Evolutionary conservation across 192 early-diverging fungal genomes (phyloP).

Genomic region (Podila epicladia): DNA sequence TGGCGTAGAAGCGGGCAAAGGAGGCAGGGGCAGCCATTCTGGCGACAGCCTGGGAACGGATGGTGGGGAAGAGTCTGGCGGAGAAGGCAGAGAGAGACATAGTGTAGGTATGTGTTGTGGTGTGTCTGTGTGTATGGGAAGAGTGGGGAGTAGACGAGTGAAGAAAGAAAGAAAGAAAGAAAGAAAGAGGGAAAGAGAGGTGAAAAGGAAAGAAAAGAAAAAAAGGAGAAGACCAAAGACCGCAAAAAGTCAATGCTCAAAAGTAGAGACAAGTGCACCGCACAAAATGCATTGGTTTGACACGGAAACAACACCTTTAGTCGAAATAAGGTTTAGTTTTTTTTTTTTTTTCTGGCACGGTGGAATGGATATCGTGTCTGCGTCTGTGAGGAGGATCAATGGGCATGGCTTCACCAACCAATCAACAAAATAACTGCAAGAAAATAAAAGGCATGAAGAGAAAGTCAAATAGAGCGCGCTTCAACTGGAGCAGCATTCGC

Average conservation of each 20-base stretch:
- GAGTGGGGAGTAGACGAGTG: not conserved
- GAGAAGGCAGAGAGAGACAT: conserved; percentile 40
- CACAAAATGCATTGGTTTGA: conserved; percentile 2
- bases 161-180: not conserved
- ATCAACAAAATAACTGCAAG: too few species aligned
- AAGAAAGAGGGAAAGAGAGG: conserved; percentile 1
- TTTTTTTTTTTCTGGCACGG: conserved; percentile 49
- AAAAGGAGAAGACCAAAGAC: not conserved
- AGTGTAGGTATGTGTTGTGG: not conserved
- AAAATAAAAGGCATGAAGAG: too few species aligned
- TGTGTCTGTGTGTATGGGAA: not conserved
- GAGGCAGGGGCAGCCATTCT: conserved; percentile 41
- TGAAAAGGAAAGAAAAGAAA: not conserved
- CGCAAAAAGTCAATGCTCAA: conserved; percentile 1
- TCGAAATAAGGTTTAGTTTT: conserved; percentile 5
- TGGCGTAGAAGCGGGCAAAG: conserved; percentile 58
- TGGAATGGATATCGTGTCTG: conserved; percentile 16
- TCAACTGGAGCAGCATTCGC: too few species aligned
- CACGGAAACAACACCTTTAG: not conserved
- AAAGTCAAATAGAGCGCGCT: too few species aligned
- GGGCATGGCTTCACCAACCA: too few species aligned
- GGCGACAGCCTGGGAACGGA: conserved; percentile 36
- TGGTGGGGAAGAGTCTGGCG: conserved; percentile 43
- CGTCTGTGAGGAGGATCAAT: not conserved
- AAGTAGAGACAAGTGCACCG: not conserved